phyloP scores from a whole-genome alignment of 2,329 filamentous ascomycete genomes.

The Alternaria viburni region DNA sequence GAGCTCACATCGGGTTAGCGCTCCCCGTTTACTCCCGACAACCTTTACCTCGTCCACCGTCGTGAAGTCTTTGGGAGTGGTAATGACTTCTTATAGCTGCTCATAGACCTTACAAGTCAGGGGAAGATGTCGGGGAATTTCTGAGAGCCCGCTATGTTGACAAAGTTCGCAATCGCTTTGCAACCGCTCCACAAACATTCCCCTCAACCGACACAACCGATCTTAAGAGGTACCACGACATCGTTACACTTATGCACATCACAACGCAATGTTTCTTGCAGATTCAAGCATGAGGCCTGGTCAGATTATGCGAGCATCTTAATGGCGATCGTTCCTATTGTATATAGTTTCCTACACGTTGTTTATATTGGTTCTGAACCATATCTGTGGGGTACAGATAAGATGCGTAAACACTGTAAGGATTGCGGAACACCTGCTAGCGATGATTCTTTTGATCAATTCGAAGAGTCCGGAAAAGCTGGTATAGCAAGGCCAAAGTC shows the following conservation, averaged over 20 bases:
- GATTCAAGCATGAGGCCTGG: too few relatives aligned
- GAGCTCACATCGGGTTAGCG: constrained; percentile 20
- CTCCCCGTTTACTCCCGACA: constrained; percentile 18
- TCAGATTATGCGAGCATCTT: too few relatives aligned
- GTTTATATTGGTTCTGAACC: neutral
- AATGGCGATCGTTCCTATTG: too few relatives aligned
- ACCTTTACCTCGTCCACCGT: constrained; percentile 4
- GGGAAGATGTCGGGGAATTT: neutral
- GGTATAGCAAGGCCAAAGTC: neutral
- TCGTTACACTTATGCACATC: neutral
- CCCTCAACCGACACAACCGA: neutral
- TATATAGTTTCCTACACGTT: neutral
- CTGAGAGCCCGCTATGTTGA: neutral
- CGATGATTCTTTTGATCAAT: fast-evolving
- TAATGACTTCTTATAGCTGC: too few relatives aligned
- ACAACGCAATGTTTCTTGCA: neutral
- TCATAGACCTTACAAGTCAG: neutral
- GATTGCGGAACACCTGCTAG: neutral
- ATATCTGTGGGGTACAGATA: neutral
- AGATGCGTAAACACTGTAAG: neutral
- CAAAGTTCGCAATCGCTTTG: neutral
- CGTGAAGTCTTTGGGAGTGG: neutral
- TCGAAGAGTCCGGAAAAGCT: fast-evolving
- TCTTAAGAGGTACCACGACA: neutral
- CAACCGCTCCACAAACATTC: neutral